A percentile compares a stretch with the other conserved stretches of the same genome.
phyloP scores from a whole-genome alignment of 306 rosid genomes.

The Benincasa hispida region DNA sequence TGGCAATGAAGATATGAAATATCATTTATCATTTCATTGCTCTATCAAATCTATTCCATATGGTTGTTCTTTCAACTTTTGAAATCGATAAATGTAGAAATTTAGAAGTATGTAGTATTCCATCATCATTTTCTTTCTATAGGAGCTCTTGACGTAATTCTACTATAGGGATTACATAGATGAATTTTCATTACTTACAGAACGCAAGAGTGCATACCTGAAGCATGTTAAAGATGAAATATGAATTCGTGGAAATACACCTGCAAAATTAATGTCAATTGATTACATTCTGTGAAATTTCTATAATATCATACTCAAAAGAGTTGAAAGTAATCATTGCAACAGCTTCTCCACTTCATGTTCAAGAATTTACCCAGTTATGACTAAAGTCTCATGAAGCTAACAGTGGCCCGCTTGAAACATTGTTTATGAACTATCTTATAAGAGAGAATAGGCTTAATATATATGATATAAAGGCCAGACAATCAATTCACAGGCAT shows the following conservation, averaged over 20 bases:
- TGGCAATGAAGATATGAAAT: neutral
- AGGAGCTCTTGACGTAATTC: neutral
- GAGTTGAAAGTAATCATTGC: neutral
- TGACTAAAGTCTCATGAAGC: neutral
- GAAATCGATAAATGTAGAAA: neutral
- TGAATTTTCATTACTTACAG: neutral
- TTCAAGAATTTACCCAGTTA: neutral
- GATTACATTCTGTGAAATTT: constrained; percentile 14
- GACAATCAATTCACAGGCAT: neutral
- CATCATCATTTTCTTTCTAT: neutral
- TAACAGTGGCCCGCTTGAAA: neutral
- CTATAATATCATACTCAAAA: neutral
- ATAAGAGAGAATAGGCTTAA: neutral
- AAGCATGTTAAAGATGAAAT: constrained; percentile 85
- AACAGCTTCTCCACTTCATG: neutral
- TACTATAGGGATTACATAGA: neutral
- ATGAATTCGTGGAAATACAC: constrained; percentile 70
- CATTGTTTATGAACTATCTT: neutral
- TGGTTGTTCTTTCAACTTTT: neutral
- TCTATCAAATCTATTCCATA: neutral
- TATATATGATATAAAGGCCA: neutral
- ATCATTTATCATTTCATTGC: neutral
- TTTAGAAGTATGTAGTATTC: neutral
- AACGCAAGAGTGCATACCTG: constrained; percentile 35
- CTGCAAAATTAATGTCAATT: constrained; percentile 36